Evolutionary conservation across 768 basidiomycete genomes (phyloP).

Genomic region (Boletus speciosus): DNA sequence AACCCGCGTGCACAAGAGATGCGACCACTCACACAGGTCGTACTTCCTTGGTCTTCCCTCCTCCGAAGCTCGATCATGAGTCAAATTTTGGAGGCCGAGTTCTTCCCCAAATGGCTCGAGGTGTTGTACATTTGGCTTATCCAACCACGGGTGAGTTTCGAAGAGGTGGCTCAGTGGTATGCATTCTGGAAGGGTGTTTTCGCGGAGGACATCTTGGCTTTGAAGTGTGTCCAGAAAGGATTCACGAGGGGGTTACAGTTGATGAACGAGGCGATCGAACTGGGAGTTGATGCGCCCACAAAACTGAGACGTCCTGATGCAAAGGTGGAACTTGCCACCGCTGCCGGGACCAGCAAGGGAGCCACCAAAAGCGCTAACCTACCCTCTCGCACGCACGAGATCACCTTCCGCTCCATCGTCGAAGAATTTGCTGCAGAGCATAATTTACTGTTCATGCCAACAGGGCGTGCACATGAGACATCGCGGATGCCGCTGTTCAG

Average conservation of each 20-base stretch:
- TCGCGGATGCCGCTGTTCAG: constrained; percentile 90
- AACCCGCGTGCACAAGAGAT: constrained; percentile 92
- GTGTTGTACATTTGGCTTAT: constrained; percentile 89
- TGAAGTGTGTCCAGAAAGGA: constrained; percentile 67
- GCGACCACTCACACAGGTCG: constrained; percentile 63
- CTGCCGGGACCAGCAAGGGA: constrained; percentile 28
- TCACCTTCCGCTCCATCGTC: constrained; percentile 90
- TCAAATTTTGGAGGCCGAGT: constrained; percentile 84
- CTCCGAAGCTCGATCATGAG: constrained; percentile 75
- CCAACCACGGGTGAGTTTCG: constrained; percentile 83
- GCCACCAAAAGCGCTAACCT: constrained; percentile 33
- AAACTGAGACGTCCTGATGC: constrained; percentile 68
- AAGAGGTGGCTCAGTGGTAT: constrained; percentile 94
- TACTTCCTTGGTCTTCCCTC: constrained; percentile 72
- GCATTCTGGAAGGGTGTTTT: constrained; percentile 82
- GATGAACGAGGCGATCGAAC: constrained; percentile 90
- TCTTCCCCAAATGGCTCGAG: constrained; percentile 97
- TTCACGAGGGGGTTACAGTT: constrained; percentile 87
- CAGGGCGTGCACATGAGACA: constrained; percentile 76
- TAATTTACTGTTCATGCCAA: constrained; percentile 87
- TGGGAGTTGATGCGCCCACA: constrained; percentile 73
- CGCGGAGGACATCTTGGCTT: constrained; percentile 61
- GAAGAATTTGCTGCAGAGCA: constrained; percentile 85
- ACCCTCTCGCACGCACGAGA: constrained; percentile 65
- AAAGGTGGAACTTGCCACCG: constrained; percentile 41